Base-by-base conservation (phyloP, 805 yeast genomes). In the Isabelozyma gotoi region DNA sequence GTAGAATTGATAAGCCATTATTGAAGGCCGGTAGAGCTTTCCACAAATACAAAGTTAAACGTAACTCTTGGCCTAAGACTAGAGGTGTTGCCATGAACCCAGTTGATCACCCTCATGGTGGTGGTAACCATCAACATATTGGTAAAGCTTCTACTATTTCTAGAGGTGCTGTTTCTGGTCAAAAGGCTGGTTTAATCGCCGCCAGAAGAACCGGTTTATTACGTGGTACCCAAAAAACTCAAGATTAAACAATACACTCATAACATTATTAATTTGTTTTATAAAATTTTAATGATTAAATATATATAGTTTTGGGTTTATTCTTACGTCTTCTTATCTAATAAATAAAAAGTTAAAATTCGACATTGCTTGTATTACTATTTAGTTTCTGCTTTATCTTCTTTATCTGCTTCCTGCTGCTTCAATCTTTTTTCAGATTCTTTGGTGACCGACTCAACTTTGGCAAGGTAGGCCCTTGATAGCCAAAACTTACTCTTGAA, bases 71-170 rank as follows among this genome's bases (percentile, higher is more conserved):
- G 98, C 99, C 99, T 80, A 91, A 89, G 88, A 94, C 98, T 72
- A 90, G 98, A 84, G 99, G 98, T 92, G 98, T 92, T 74, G 99
- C 99, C 76, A 92, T 94, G 99, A 92, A 92, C 83, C 98, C 98
- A 77, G 99, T 92, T 76, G 99, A 92, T 77, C 99, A 92, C 84
- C 99, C 99, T 76, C 99, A 92, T 78, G 99, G 99, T 88, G 98
- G 99, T 92, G 99, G 99, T 92, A 64, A 64, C 68, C 69, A 64
- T 61, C 65, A 60, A 53, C 65, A 60, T 45, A 60, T 60, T 57
- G 65, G 65, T 57, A 64, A 64, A 59, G 69, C 69, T 55, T 64
- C 69, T 49, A 64, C 69, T 55, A 64, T 64, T 51, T 63, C 67
- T 43, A 62, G 68, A 62, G 68, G 68, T 56, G 68, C 68, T 46